Evolutionary conservation across 1,284 basidiomycete genomes (phyloP), one percentile per base, ranked within the genome.

Genomic region (Cryptococcus sp.): DNA sequence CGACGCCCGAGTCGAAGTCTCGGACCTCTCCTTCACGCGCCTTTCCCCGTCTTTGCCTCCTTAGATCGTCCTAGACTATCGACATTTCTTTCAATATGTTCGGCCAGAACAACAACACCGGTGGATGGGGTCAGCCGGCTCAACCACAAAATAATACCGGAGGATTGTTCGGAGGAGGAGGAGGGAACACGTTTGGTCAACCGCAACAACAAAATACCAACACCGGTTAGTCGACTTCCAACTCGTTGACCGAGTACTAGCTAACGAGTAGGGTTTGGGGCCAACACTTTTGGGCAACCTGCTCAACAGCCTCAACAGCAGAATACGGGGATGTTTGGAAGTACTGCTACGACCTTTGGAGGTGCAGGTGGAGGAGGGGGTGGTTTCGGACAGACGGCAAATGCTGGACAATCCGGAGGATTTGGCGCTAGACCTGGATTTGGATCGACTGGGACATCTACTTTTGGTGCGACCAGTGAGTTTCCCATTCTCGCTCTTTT

Each of bases 201-300:
- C n/a, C n/a, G n/a, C n/a, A 56, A 26, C 60, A 62, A 43, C 50
- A 43, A 28, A 48, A 49, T 54, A 76, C 45, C 74, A 74, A 39
- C 87, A 87, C 82, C 77, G 48, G 77, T 69, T 48, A 77, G 16
- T n/a, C n/a, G n/a, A n/a, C 74, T 44, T 72, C 57, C 65, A 69
- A 47, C 73, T 31, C 44, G 53, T 40, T 39, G 39, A 19, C 36
- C 19, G 21, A 41, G 31, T 22, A n/a, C 19, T 34, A 26, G 31
- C 24, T 19, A 24, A 36, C 33, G 35, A 26, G 32, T 24, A 32
- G 51, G 38, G 26, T 19, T 53, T 16, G 60, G 68, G 9, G 54
- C 63, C 5, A 48, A 54, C n/a, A 51, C 56, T 23, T 60, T 56
- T 31, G 56, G 58, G n/a, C 54, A 55, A 38, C 56, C 62, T 0